Conservation (phyloP, 2,329 filamentous ascomycete species). For the Endoconidiophora laricicola region DNA sequence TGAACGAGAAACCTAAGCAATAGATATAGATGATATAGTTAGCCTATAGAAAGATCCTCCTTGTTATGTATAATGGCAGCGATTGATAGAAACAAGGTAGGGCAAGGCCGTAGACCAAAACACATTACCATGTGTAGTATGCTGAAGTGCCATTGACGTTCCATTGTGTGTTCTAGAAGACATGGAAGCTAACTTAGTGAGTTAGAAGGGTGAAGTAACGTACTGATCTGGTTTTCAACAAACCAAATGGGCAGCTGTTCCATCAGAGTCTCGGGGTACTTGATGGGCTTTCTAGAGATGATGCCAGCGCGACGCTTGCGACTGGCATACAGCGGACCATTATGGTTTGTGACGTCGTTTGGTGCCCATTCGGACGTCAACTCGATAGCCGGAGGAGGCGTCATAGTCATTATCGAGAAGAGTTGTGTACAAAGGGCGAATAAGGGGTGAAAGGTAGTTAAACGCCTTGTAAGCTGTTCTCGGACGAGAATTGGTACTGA, state of each 20-base stretch:
- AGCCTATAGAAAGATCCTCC: constrained; percentile 13
- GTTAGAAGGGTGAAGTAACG: constrained; percentile 17
- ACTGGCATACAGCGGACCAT: constrained; percentile 12
- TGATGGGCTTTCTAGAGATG: constrained; percentile 12
- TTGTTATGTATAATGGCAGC: too few species aligned
- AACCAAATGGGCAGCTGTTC: constrained; percentile 51
- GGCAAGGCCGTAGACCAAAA: background rate
- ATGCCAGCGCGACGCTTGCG: constrained; percentile 12
- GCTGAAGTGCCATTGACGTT: too few species aligned
- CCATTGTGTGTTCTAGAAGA: too few species aligned
- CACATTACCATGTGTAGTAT: too few species aligned
- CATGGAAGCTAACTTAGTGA: too few species aligned
- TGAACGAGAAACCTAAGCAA: constrained; percentile 55
- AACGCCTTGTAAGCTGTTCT: too few species aligned
- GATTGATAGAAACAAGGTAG: background rate
- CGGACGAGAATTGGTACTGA: too few species aligned
- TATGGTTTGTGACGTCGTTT: constrained; percentile 12
- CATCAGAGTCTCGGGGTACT: constrained; percentile 14
- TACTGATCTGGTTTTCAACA: constrained; percentile 68
- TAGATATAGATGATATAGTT: constrained; percentile 11
- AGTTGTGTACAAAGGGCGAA: background rate
- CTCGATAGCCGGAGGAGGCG: constrained; percentile 7
- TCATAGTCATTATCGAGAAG: constrained; percentile 1
- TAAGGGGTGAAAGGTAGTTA: too few species aligned
- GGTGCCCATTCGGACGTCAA: constrained; percentile 13